Conservation (phyloP, 148 eudicot genomes). For the Bassia scoparia region DNA sequence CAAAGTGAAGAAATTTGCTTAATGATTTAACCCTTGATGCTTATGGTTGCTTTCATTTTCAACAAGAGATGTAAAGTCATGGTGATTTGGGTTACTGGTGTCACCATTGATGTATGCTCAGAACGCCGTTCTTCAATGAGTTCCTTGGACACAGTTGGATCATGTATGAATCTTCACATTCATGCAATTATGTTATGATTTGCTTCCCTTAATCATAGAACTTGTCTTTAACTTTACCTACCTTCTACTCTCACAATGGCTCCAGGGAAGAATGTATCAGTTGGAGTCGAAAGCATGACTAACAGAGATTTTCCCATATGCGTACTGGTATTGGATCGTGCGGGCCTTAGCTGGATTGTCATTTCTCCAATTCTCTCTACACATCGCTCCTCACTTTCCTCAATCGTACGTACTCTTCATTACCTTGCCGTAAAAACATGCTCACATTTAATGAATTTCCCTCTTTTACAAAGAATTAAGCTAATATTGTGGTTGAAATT, state of each 20-base stretch:
- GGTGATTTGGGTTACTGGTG: slow-evolving; percentile 84
- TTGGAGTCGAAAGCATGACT: slow-evolving; percentile 35
- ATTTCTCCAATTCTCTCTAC: slow-evolving; percentile 39
- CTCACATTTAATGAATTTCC: background rate
- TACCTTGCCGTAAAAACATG: background rate
- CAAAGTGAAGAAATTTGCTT: background rate
- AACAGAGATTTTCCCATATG: slow-evolving; percentile 37
- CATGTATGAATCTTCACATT: slow-evolving; percentile 36
- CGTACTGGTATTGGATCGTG: slow-evolving; percentile 64
- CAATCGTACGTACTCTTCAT: slow-evolving; percentile 40
- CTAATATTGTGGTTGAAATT: background rate
- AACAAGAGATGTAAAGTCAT: slow-evolving; percentile 49
- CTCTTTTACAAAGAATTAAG: background rate
- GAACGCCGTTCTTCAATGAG: slow-evolving; percentile 61
- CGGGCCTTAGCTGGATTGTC: slow-evolving; percentile 47
- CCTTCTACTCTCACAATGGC: slow-evolving; percentile 18
- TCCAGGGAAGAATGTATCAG: slow-evolving; percentile 24
- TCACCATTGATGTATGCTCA: slow-evolving; percentile 82
- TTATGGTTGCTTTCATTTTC: slow-evolving; percentile 8
- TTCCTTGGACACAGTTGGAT: slow-evolving; percentile 65
- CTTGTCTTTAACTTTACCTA: slow-evolving; percentile 6
- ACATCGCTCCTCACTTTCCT: slow-evolving; percentile 45
- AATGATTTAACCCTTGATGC: background rate
- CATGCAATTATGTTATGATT: background rate
- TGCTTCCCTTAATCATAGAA: background rate